Base-by-base conservation (phyloP, 2,329 filamentous ascomycete species). In the Mycosphaerella sp. region DNA sequence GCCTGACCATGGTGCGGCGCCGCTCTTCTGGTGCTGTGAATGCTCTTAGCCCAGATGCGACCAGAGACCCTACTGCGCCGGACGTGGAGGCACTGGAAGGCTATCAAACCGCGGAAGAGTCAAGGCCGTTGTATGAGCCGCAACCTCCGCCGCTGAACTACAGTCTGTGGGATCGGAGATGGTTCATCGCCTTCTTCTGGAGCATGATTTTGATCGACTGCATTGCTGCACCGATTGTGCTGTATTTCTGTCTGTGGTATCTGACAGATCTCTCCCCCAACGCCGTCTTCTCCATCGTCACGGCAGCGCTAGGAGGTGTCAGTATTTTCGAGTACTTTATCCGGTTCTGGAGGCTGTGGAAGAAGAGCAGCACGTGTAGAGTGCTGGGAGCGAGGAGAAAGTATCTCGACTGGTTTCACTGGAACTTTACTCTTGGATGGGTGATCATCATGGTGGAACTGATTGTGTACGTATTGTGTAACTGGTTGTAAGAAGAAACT, bases 231-330 rank as follows among this genome's bases (percentile, higher is more conserved):
- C 81, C 81, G 14, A 73, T 84, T 55, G 76, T 73, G 2, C 72
- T 84, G 2, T 84, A 84, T 69, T 84, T 80, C 71, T 73, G 76
- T 46, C 71, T 84, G 38, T 82, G 79, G 78, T 83, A 83, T 59
- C 74, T 73, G 58, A 78, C 79, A 8, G 48, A 60, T 26, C 64
- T 83, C 32, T 74, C 73, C 0, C 73, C 74, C 43, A 78, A 78
- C 48, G 72, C 74, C 36, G 69, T 78, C 61, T 79, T 79, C 68
- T 76, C 74, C 58, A 79, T 80, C 59, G 78, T 78, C 59, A 80
- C 78, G 1, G 77, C 74, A 1, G 67, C 76, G 23, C 69, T 80
- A 1, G 78, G 78, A 26, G 77, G 75, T 38, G 74, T 78, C 23
- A 78, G 75, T 29, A 79, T 80, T 51, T 66, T 80, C 39, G 78